Conservation (phyloP, 2,329 filamentous ascomycete species). For the Arthrobotrys iridis region DNA sequence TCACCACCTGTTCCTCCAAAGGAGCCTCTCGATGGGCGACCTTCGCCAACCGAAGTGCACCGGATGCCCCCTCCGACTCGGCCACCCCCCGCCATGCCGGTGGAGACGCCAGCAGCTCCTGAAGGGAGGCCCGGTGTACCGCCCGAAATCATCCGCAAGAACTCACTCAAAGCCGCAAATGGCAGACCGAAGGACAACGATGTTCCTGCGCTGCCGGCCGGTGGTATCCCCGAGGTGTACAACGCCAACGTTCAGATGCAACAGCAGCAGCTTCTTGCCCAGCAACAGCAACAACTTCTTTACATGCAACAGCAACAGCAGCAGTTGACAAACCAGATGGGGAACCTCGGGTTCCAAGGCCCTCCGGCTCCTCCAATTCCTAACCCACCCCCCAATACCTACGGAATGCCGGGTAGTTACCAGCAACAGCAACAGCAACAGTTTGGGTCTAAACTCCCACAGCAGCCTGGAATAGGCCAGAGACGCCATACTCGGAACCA, state of each 20-base stretch:
- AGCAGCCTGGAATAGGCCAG: conserved; percentile 67
- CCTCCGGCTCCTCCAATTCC: conserved; percentile 23
- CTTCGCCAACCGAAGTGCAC: conserved; percentile 24
- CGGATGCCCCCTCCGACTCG: conserved; percentile 49
- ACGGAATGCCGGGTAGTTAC: conserved; percentile 60
- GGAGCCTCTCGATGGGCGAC: conserved; percentile 45
- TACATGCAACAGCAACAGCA: conserved; percentile 60
- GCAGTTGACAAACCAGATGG: conserved; percentile 58
- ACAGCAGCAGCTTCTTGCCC: conserved; percentile 59
- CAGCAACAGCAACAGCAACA: conserved; percentile 61
- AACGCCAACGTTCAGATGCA: conserved; percentile 18
- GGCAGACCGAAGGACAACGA: conserved; percentile 43
- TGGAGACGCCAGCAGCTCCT: conserved; percentile 13
- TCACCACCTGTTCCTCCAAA: conserved; percentile 69
- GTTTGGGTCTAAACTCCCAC: conserved; percentile 59
- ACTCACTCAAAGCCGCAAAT: conserved; percentile 55
- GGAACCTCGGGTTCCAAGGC: conserved; percentile 62
- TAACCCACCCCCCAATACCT: conserved; percentile 21
- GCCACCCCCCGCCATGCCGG: conserved; percentile 30
- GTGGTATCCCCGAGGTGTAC: conserved; percentile 22
- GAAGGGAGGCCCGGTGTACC: conserved; percentile 46
- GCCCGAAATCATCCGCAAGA: conserved; percentile 44
- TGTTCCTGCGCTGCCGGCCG: conserved; percentile 33
- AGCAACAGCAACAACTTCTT: conserved; percentile 62
- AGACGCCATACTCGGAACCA: conserved; percentile 80